phyloP scores from a whole-genome alignment of 2,329 filamentous ascomycete species.

The Penicillium sp. region DNA sequence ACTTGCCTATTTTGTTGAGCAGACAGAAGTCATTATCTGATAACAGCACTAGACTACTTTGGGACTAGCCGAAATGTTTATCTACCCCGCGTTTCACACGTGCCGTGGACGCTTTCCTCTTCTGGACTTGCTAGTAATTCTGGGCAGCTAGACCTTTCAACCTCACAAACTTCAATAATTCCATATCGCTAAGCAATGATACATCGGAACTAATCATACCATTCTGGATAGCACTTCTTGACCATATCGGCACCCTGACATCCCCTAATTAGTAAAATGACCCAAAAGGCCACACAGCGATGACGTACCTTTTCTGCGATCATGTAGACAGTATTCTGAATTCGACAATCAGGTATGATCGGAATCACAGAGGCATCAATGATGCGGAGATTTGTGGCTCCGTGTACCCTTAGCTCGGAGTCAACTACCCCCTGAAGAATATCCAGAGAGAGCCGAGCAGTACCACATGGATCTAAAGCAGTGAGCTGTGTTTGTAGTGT shows the following conservation, averaged over 20 bases:
- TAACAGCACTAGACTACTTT: background rate
- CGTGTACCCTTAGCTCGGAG: conserved; percentile 51
- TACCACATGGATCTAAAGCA: conserved; percentile 53
- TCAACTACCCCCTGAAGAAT: conserved; percentile 57
- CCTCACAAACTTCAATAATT: background rate
- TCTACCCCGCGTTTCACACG: conserved; percentile 3
- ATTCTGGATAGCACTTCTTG: background rate
- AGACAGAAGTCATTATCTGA: background rate
- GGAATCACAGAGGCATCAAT: conserved; percentile 59
- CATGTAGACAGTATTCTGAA: conserved; percentile 62
- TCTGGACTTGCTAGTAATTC: background rate
- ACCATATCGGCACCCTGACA: conserved; percentile 1
- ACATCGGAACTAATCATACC: background rate
- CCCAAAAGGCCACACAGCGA: background rate
- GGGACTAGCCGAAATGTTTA: background rate
- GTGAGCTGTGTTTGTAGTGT: background rate
- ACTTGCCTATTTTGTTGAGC: conserved; percentile 5
- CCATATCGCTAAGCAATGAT: background rate
- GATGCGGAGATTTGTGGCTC: conserved; percentile 53
- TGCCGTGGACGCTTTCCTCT: conserved; percentile 1
- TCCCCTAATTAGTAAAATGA: background rate
- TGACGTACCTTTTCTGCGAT: conserved; percentile 49
- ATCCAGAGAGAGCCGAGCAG: conserved; percentile 51
- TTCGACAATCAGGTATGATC: conserved; percentile 55
- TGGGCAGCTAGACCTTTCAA: background rate